A percentile compares a stretch with the other conserved stretches of the same genome.
phyloP scores from a whole-genome alignment of 1,284 basidiomycete genomes.

The Ganoderma boninense region DNA sequence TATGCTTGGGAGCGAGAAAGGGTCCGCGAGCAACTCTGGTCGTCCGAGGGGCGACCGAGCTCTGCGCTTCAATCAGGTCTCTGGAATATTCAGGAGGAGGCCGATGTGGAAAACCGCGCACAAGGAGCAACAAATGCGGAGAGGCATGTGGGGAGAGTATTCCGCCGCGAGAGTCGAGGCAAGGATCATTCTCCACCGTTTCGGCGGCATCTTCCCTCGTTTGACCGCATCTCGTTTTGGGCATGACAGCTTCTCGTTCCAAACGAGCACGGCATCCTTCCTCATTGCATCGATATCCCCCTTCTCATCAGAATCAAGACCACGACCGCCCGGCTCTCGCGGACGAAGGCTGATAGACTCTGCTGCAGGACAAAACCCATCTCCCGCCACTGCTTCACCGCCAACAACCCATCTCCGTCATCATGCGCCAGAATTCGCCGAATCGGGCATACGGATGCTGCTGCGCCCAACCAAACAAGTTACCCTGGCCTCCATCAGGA shows the following conservation, averaged over 20 bases:
- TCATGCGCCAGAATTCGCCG: background rate
- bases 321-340: background rate
- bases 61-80: background rate
- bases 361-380: background rate
- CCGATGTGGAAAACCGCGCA: background rate
- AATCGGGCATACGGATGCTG: background rate
- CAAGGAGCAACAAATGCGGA: background rate
- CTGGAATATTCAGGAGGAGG: background rate
- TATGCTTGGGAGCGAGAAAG: background rate
- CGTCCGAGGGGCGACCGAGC: background rate
- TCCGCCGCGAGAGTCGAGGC: background rate
- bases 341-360: background rate
- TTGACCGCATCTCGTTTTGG: background rate
- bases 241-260: background rate
- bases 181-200: background rate
- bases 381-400: background rate
- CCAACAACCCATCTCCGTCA: background rate
- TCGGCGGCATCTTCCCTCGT: background rate
- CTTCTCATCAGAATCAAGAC: background rate
- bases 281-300: background rate
- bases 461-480: background rate
- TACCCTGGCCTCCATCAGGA: background rate
- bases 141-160: background rate
- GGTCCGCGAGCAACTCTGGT: background rate
- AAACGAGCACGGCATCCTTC: background rate